These are phyloP conservation scores for Paratinospora sagittata DNA, from an alignment of 164 flowering plant genomes.

Conservation along the genomic window DNA sequence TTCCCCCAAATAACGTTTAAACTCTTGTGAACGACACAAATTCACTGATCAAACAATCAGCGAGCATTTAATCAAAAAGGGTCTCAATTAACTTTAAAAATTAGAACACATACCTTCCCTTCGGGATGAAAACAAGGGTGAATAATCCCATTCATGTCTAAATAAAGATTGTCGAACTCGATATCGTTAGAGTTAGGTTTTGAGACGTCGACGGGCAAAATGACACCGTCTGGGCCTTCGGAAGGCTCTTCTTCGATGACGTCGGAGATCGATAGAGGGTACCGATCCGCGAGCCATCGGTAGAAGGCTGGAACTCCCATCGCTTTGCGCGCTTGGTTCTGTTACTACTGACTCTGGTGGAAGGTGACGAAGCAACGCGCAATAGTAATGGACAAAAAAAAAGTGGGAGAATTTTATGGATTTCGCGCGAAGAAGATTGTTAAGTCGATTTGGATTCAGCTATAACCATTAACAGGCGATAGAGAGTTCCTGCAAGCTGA, in stretches of 20 bases:
- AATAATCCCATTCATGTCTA: constrained; percentile 90
- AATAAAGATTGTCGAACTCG: constrained; percentile 75
- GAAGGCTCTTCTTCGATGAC: constrained; percentile 69
- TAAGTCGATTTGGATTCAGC: too few species aligned
- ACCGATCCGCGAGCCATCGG: constrained; percentile 82
- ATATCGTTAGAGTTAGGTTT: constrained; percentile 73
- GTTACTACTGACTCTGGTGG: not conserved
- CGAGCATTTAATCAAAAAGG: too few species aligned
- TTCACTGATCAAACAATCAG: too few species aligned
- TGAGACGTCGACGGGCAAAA: constrained; percentile 39
- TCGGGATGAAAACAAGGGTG: constrained; percentile 95
- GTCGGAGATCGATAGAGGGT: constrained; percentile 54
- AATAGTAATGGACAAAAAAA: too few species aligned
- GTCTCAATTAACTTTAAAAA: too few species aligned
- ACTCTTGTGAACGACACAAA: too few species aligned
- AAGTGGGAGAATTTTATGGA: too few species aligned
- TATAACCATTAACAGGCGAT: too few species aligned
- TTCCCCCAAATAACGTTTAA: too few species aligned
- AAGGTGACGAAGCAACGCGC: too few species aligned
- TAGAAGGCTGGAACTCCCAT: constrained; percentile 96
- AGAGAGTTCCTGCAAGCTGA: too few species aligned
- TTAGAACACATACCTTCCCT: constrained; percentile 48
- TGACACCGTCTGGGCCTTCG: constrained; percentile 28
- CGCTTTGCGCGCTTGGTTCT: not conserved
- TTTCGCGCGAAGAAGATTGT: too few species aligned